Conservation (phyloP, 495 filamentous ascomycete genomes). For the Tuber microsphaerosporum region DNA sequence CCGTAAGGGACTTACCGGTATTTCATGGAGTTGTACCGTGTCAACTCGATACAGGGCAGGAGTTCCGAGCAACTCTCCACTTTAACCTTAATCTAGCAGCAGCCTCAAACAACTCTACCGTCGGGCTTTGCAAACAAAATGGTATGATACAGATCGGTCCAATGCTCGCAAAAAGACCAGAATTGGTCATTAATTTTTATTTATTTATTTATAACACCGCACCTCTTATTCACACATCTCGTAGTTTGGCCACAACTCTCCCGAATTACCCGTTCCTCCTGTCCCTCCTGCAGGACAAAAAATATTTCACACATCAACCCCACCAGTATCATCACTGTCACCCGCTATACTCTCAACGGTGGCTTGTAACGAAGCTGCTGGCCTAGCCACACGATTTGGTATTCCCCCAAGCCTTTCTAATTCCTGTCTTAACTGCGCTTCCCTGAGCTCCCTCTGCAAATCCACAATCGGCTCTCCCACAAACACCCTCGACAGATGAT, state of each 20-base stretch:
- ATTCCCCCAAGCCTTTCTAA: not conserved
- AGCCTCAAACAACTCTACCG: no score
- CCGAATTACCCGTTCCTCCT: not conserved
- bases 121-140: not conserved
- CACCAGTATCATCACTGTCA: conserved; percentile 15
- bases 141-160: not conserved
- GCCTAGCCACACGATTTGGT: not conserved
- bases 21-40: not conserved
- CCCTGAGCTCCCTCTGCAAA: not conserved
- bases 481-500: not conserved
- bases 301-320: not conserved
- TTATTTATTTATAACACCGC: not conserved
- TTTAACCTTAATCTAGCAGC: no score
- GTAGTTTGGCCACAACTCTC: not conserved
- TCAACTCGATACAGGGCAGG: no score
- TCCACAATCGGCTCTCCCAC: not conserved
- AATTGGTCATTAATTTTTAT: not conserved
- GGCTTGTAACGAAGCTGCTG: not conserved
- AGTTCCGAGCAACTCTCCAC: no score
- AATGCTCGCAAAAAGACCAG: not conserved
- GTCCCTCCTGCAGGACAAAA: not conserved
- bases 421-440: not conserved
- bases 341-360: conserved; percentile 27
- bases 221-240: not conserved
- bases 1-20: not conserved